Evolutionary conservation across 768 basidiomycete species (phyloP), one percentile per base, ranked within the genome.

Genomic region (Kwoniella sp.): DNA sequence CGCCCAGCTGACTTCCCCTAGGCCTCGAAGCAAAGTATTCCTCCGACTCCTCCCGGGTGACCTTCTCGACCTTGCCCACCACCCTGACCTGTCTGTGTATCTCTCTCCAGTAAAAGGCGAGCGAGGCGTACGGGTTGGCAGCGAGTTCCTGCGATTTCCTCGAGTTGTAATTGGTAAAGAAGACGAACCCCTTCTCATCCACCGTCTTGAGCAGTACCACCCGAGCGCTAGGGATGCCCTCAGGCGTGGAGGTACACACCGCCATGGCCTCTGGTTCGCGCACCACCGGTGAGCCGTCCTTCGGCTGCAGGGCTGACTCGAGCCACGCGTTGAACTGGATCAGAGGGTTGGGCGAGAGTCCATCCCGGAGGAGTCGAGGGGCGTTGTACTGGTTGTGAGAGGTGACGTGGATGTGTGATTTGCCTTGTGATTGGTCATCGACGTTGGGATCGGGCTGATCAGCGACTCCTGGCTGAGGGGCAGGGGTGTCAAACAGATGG

Each of bases 141-240:
- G 74, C 51, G 25, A 98, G 80, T 72, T 98, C 95, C 34, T 76
- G 69, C 3, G 89, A 90, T 76, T 98, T 99, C 60, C 92, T 83
- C 10, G 90, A 93, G 33, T 83, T 81, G 77, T 98, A 98, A 76
- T 99, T 99, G 27, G 93, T 98, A 80, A 82, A 99, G 77, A 96
- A 95, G 51, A 93, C 82, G 77, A 98, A 96, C 44, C 95, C 95
- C 14, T 51, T 62, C 2, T 63, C 41, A 77, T 98, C 95, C 64
- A 89, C 82, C 69, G 89, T 82, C 75, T 92, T 95, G 68, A 98
- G 83, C 53, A 96, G 83, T 49, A 96, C 91, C 74, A 88, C 81
- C 60, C 93, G 83, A 10, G 86, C 83, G 31, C 88, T 89, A 22
- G 93, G 93, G 57, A 91, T 81, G 29, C 87, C 89, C 1, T 33